These are phyloP conservation scores for Cinnamomum micranthum DNA, from an alignment of 164 flowering plant genomes.

Conservation along the genomic window DNA sequence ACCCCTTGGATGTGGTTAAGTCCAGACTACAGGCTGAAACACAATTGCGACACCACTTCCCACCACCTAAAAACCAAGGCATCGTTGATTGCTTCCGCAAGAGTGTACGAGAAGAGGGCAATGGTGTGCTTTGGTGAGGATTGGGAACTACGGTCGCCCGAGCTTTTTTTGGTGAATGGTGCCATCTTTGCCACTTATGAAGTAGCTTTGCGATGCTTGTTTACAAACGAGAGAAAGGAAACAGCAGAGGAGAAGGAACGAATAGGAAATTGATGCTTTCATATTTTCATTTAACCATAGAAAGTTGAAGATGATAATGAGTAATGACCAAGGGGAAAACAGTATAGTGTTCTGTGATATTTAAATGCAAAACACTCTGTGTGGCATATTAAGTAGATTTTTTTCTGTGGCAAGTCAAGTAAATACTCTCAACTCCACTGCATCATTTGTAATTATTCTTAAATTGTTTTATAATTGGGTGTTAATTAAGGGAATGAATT, in stretches of 20 bases:
- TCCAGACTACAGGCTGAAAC: slow-evolving; percentile 73
- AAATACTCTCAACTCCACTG: no score
- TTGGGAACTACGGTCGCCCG: slow-evolving; percentile 71
- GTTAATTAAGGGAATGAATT: no score
- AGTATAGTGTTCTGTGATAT: background rate
- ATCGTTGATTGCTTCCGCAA: slow-evolving; percentile 62
- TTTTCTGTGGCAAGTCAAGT: no score
- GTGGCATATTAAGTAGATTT: no score
- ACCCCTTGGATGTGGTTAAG: slow-evolving; percentile 84
- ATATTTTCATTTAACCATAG: background rate
- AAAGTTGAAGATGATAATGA: background rate
- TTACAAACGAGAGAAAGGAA: background rate
- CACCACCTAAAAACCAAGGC: slow-evolving; percentile 47
- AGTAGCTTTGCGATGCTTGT: slow-evolving; percentile 48
- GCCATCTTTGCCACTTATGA: slow-evolving; percentile 83
- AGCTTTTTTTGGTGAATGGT: slow-evolving; percentile 89
- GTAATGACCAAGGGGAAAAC: background rate
- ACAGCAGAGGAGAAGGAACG: background rate
- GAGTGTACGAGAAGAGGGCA: slow-evolving; percentile 67
- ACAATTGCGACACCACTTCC: slow-evolving; percentile 3
- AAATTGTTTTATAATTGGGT: no score
- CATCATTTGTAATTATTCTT: no score
- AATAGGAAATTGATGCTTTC: background rate
- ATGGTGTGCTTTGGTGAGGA: slow-evolving; percentile 66
- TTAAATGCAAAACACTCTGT: no score